Evolutionary conservation across 1,139 yeast genomes (phyloP), one percentile per base, ranked within the genome.

Genomic region (Ogataea hybrid): DNA sequence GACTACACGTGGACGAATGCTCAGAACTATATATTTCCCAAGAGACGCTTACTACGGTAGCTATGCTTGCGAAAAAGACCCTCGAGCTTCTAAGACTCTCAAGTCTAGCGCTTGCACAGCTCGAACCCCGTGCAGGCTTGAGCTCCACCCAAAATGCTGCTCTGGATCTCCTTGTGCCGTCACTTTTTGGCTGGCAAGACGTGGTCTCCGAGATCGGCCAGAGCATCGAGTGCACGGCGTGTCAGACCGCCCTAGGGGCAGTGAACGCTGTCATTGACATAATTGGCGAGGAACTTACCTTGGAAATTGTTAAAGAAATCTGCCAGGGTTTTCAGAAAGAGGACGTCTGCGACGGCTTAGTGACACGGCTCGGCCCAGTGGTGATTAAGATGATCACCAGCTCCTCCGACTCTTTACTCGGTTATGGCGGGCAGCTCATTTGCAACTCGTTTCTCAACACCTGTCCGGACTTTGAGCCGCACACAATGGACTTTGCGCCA

Each of bases 101-200:
- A 4, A 2, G 12, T 4, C 12, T 23, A 12, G 25, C 25, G 6
- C 25, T 23, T 23, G 25, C 25, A n/a, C 6, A 23, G 25, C 32
- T 29, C 3, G 22, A 29, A 8, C 22, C 32, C 14, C 14, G 32
- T 17, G 21, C 32, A 3, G 17, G 32, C 17, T n/a, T 32, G 17
- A 16, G 23, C 17, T 20, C 35, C 11, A 28, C 21, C 14, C 35
- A 32, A n/a, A 20, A 32, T 6, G 21, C 35, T n/a, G 35, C 35
- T 12, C 10, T 32, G 11, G 35, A 32, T 5, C 15, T 32, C 5
- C 17, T 32, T 5, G 11, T 32, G 15, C 35, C 35, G 5, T 20
- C 35, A 4, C 25, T 32, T 2, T 32, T 32, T 32, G 35, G 35
- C 17, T 32, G 35, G 35, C 23, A 20, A 11, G 17, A 20, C 9